phyloP scores from a whole-genome alignment of 2,329 filamentous ascomycete species.

The Neonectria sp. region DNA sequence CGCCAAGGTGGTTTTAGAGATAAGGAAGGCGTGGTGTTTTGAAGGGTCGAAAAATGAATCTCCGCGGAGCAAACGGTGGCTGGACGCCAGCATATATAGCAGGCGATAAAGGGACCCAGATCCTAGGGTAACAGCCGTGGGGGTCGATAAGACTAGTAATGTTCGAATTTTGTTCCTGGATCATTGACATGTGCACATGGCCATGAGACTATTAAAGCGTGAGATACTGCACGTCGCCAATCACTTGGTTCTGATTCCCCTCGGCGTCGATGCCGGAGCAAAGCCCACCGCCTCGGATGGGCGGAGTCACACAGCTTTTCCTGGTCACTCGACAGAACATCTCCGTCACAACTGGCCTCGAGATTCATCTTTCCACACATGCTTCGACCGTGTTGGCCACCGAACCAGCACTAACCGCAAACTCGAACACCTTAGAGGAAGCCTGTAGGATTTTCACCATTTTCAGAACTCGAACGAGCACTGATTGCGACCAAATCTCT shows the following conservation, averaged over 20 bases:
- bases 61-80: constrained; percentile 44
- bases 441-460: neutral
- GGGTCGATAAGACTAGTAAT: constrained; percentile 36
- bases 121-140: constrained; percentile 22
- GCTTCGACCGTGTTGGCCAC: neutral
- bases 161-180: constrained; percentile 13
- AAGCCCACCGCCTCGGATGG: neutral
- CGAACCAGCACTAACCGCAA: neutral
- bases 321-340: neutral
- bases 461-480: neutral
- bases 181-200: neutral
- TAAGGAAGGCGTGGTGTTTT: constrained; percentile 42
- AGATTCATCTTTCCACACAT: neutral
- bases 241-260: neutral
- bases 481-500: neutral
- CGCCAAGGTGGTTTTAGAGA: constrained; percentile 37
- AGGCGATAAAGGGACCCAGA: constrained; percentile 31
- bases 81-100: constrained; percentile 43
- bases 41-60: constrained; percentile 41
- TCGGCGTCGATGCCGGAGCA: neutral
- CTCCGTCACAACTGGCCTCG: neutral
- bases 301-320: neutral
- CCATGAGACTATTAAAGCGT: neutral
- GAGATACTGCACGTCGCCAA: neutral
- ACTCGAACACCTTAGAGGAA: neutral